These are phyloP conservation scores for Hymenoscyphus repandus DNA, from an alignment of 2,329 filamentous ascomycete species.

Conservation along the genomic window DNA sequence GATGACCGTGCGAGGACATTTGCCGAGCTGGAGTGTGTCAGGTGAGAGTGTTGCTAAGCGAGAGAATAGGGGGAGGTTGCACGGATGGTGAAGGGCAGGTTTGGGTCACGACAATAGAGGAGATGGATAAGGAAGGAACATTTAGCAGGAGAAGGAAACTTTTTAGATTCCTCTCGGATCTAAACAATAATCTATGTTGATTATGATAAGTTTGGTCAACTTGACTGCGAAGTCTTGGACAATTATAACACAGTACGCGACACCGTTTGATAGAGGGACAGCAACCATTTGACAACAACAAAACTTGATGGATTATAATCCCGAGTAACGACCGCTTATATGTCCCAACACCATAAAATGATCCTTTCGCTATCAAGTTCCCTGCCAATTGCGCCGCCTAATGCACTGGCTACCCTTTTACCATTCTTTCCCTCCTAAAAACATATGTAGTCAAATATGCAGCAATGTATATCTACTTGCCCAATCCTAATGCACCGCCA, in stretches of 20 bases:
- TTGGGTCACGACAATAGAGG: too few species aligned
- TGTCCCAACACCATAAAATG: neutral
- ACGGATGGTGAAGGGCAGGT: too few species aligned
- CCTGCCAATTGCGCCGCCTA: constrained; percentile 6
- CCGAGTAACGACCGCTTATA: constrained; percentile 1
- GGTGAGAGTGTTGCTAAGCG: neutral
- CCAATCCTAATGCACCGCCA: constrained; percentile 3
- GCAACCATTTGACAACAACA: too few species aligned
- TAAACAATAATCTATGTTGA: too few species aligned
- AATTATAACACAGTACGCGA: too few species aligned
- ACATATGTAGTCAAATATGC: neutral
- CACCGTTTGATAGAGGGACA: too few species aligned
- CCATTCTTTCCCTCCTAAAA: neutral
- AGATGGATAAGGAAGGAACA: too few species aligned
- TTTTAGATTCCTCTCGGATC: too few species aligned
- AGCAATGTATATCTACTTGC: neutral
- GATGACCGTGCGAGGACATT: neutral
- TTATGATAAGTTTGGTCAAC: neutral
- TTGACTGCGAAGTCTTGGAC: too few species aligned
- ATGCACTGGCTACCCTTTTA: constrained; percentile 3
- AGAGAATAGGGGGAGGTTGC: neutral
- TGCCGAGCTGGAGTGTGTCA: neutral
- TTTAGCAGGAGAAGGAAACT: too few species aligned
- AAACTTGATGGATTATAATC: neutral
- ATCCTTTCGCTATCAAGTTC: constrained; percentile 2